Base-by-base conservation (phyloP, 371 early-diverging fungal genomes). In the Scutellospora calospora region DNA sequence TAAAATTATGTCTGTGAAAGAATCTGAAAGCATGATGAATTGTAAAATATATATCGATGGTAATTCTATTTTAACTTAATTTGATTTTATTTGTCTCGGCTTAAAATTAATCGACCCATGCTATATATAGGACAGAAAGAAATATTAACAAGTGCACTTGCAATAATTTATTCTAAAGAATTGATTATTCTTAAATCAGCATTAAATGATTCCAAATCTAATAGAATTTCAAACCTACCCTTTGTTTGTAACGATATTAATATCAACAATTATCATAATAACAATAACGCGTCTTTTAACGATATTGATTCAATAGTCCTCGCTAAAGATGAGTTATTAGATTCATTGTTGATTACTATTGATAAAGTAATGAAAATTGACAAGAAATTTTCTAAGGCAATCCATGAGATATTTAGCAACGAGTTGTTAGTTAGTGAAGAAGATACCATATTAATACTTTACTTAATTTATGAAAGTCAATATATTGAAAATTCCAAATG, bases 391-490 rank as follows among this genome's bases (percentile, higher is more conserved):
- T 68, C 33, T 3, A 35, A 68, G 18, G 41, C 20, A 5, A 41
- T 68, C n/a, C 12, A 68, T 38, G 20, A 33, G 16, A 38, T 68
- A 38, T 68, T 68, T 35, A 16, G 31, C 1, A 18, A 68, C 16
- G 45, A 45, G 45, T 45, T 45, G 45, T 11, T 45, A 45, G 38
- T 35, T n/a, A 33, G 33, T n/a, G 33, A 31, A n/a, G 29, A 68
- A 68, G 68, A 68, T 41, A 38, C 33, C 1, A 22, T 68, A 8
- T 35, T 68, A 29, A 68, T 68, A n/a, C 35, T 68, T n/a, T 68
- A 33, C 22, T 68, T 68, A 68, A 68, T 68, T 38, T n/a, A 33
- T 38, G 68, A 68, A 68, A 68, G 68, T 41, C 27, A 68, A 31
- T 14, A 68, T 41, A 38, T n/a, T 31, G 22, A 68, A n/a, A 45